Base-by-base conservation (phyloP, 441 rosid species). In the Euphorbia celastroides region DNA sequence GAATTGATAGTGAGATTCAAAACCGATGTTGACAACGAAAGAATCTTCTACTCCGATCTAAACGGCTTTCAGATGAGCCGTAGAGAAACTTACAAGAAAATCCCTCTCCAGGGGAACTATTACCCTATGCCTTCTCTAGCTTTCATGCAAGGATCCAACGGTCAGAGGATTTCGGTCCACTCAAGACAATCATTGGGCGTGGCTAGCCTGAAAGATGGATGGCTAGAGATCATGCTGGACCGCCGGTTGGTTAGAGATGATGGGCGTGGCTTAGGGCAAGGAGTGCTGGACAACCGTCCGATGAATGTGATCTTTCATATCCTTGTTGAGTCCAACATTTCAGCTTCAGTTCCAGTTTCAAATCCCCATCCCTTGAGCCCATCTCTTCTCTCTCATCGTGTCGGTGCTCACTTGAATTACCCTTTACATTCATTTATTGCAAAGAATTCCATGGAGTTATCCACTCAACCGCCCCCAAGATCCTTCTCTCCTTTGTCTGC, bases 231-330 rank as follows among this genome's bases (percentile, higher is more conserved):
- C 69, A 92, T 94, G 98, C 78, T 94, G 65, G 99, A 92, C 72
- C 92, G 99, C 8, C 86, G 99, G 42, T 79, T 94, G 71, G 72
- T 70, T 1, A 84, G 72, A 48, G 99, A 94, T 74, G 99, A 94
- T 60, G 97, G 96, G 6, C 99, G 99, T 73, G 99, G 99, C 67
- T 92, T 94, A n/a, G 98, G 98, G 59, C 98, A 89, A 83, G 99
- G 99, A 23, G 94, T 94, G 73, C 77, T 82, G 84, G 99, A 92
- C 72, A 94, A 94, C 65, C 96, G 87, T n/a, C 88, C 86, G 25
- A 81, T 86, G 86, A 89, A 84, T 52, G 86, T 87, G 27, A 74
- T 88, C 61, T 92, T 92, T 72, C 94, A 94, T 75, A 73, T 94
- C 66, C 82, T 88, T 70, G 64, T 77, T 0, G 98, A 94, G 68